Evolutionary conservation across 257 asterid genomes (phyloP), one percentile per base, ranked within the genome.

Genomic region (Fraxinus excelsior): DNA sequence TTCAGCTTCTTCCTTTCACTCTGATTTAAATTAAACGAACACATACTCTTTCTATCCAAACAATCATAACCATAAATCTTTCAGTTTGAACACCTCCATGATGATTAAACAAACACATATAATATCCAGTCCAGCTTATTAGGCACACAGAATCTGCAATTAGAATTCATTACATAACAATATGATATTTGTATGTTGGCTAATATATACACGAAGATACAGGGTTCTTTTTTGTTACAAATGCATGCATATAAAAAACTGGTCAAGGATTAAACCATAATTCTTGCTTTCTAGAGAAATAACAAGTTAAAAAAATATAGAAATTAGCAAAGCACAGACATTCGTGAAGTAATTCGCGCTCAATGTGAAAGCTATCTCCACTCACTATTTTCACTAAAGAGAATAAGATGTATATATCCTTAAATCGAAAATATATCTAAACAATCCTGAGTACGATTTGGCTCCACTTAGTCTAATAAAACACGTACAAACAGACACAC

Each of bases 151-250:
- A 53, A 66, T 16, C 71, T 35, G 51, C 35, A 74, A 37, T 65
- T 70, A 34, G 46, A 70, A 46, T 31, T 13, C 65, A 16, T 42
- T 51, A 23, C 71, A 16, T 71, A 53, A 70, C 80, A 37, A 67
- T 18, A 67, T 58, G 19, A n/a, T n/a, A 72, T 4, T 58, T 7
- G 12, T 9, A 11, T 35, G 58, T 60, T 64, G 73, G 60, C 62
- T 8, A 46, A 64, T 14, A 62, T 42, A 32, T 56, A 25, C 42
- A 71, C 25, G 28, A 68, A 68, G 69, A 71, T n/a, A 62, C 14
- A 35, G 32, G 29, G 64, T 65, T n/a, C 44, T 68, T 29, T 28
- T 13, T 26, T 51, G n/a, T n/a, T 67, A 67, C 26, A 68, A 21
- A n/a, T n/a, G n/a, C n/a, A 75, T 23, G 70, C 38, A 71, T 26